A percentile compares a stretch with the other conserved stretches of the same genome.
Conservation (phyloP, 164 flowering plant genomes). For the Dillenia suffruticosa region DNA sequence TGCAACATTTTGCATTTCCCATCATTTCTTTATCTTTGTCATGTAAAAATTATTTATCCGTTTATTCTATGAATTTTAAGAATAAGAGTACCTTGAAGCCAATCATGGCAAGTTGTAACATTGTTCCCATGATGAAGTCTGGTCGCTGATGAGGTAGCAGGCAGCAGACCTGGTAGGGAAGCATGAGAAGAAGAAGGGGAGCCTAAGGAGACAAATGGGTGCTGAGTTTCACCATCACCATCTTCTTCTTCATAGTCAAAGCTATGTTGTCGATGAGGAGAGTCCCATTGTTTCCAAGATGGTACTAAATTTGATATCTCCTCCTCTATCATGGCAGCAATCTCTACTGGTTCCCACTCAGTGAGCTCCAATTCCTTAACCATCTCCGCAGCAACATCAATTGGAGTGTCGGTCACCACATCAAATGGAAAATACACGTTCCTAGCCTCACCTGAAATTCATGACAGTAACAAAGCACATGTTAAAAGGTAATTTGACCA, state of each 20-base stretch:
- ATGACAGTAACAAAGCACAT: neutral
- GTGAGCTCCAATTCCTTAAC: conserved; percentile 74
- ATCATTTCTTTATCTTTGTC: neutral
- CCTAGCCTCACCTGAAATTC: conserved; percentile 38
- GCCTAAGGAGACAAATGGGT: conserved; percentile 39
- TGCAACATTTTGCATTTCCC: conserved; percentile 17
- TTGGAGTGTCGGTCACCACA: conserved; percentile 54
- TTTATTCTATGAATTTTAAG: neutral
- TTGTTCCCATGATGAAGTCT: conserved; percentile 10
- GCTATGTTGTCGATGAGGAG: conserved; percentile 28
- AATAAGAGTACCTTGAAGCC: conserved; percentile 46
- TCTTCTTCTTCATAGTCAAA: conserved; percentile 38
- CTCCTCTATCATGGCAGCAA: conserved; percentile 69
- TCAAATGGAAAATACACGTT: conserved; percentile 74
- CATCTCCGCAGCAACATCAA: conserved; percentile 85
- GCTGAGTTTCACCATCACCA: conserved; percentile 21
- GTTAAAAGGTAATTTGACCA: neutral
- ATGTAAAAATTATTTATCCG: neutral
- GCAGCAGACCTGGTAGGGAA: conserved; percentile 31
- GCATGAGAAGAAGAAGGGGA: conserved; percentile 54
- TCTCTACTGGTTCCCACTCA: conserved; percentile 60
- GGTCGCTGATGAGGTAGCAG: conserved; percentile 9
- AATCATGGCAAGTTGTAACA: conserved; percentile 14
- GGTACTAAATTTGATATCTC: conserved; percentile 61
- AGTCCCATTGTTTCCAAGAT: conserved; percentile 34